phyloP scores from a whole-genome alignment of 192 early-diverging fungal species.

The Dimargaris cristalligena region DNA sequence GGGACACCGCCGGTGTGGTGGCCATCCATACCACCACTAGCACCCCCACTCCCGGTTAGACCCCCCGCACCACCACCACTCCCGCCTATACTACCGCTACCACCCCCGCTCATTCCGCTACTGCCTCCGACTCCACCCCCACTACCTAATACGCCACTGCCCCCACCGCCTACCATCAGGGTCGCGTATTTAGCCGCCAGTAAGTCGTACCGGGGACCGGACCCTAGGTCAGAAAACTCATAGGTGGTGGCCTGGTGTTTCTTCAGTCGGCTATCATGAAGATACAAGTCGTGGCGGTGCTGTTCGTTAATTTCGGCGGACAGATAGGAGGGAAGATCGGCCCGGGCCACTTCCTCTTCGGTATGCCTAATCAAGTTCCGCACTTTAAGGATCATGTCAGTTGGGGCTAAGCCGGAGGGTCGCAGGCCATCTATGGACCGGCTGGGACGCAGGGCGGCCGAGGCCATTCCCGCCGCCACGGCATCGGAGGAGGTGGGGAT shows the following conservation, averaged over 20 bases:
- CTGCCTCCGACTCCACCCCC: too few relatives aligned
- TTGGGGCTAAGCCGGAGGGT: background rate
- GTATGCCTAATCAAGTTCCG: conserved; percentile 54
- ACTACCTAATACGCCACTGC: background rate
- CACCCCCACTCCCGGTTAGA: conserved; percentile 11
- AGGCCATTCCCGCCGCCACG: background rate
- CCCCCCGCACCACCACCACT: too few relatives aligned
- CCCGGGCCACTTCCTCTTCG: conserved; percentile 46
- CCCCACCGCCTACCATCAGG: conserved; percentile 14
- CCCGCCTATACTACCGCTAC: background rate
- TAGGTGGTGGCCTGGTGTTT: background rate
- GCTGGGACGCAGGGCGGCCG: background rate
- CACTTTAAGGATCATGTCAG: conserved; percentile 36
- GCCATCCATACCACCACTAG: conserved; percentile 4
- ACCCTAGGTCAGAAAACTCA: background rate
- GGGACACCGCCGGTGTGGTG: conserved; percentile 1
- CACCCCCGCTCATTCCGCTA: conserved; percentile 14
- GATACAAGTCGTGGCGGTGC: conserved; percentile 32
- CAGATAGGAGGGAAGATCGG: conserved; percentile 37
- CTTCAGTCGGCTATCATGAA: conserved; percentile 19
- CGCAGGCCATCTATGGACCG: background rate
- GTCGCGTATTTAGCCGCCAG: conserved; percentile 18
- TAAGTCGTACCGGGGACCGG: conserved; percentile 5
- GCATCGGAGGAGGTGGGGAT: background rate
- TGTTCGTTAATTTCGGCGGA: conserved; percentile 51